Evolutionary conservation across 2,329 filamentous ascomycete genomes (phyloP).

Genomic region (Aspergillus latus): DNA sequence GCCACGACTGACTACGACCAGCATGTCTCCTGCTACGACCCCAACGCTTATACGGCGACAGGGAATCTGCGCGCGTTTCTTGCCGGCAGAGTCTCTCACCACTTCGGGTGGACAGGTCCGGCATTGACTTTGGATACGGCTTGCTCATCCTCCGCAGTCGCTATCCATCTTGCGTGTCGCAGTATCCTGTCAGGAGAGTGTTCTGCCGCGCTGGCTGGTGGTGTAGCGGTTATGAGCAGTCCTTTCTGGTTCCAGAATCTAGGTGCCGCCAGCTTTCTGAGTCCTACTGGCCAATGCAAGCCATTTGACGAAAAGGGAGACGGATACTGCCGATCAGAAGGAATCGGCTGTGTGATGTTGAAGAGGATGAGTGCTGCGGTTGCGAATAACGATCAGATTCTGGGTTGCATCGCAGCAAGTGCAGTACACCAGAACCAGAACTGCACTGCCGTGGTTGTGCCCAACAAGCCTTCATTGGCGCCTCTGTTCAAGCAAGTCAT

Average conservation of each 20-base stretch:
- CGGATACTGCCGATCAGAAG: slow-evolving; percentile 55
- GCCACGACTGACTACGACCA: slow-evolving; percentile 28
- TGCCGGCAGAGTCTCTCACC: slow-evolving; percentile 39
- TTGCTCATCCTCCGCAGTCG: slow-evolving; percentile 44
- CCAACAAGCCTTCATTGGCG: slow-evolving; percentile 25
- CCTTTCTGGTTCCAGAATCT: slow-evolving; percentile 29
- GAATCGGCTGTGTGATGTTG: slow-evolving; percentile 45
- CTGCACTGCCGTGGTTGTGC: slow-evolving; percentile 23
- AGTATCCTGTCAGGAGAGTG: slow-evolving; percentile 27
- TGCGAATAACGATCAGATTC: slow-evolving; percentile 47
- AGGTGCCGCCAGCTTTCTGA: slow-evolving; percentile 43
- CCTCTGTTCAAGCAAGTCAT: slow-evolving; percentile 31
- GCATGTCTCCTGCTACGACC: slow-evolving; percentile 28
- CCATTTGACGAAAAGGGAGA: slow-evolving; percentile 50
- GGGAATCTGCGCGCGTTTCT: slow-evolving; percentile 22
- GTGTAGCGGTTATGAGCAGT: slow-evolving; percentile 34
- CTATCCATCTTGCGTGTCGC: slow-evolving; percentile 28
- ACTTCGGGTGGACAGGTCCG: slow-evolving; percentile 44
- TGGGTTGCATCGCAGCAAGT: slow-evolving; percentile 40
- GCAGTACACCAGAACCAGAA: slow-evolving; percentile 36
- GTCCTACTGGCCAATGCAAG: slow-evolving; percentile 49
- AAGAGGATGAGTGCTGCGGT: slow-evolving; percentile 49
- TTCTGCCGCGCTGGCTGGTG: slow-evolving; percentile 35
- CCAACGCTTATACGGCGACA: slow-evolving; percentile 30
- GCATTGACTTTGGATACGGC: slow-evolving; percentile 45